Evolutionary conservation across 106 monocot genomes (phyloP), one percentile per base, ranked within the genome.

Genomic region (Narthecium ossifragum): DNA sequence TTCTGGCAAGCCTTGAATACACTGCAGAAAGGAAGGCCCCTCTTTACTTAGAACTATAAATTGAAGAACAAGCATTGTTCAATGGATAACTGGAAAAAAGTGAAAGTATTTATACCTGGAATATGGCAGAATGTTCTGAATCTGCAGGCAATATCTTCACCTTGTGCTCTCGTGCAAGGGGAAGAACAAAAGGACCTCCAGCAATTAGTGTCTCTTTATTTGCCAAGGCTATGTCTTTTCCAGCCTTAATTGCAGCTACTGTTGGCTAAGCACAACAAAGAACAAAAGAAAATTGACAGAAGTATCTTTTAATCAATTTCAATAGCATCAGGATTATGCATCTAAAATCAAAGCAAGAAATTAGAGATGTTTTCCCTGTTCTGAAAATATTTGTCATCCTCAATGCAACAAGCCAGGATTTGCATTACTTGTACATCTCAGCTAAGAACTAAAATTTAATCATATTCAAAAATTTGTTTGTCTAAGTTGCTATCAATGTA

Each of bases 151-250:
- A 85, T 63, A 93, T 89, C 68, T 93, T 93, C 37, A 93, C 85
- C 24, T 89, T 85, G 61, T 93, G 80, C 69, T 89, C 89, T 25
- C 85, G 93, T 31, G 93, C 93, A 75, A 93, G 93, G n/a, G 93
- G 93, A 51, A 93, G 85, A 48, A 93, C 85, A 62, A 93, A 89
- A 20, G 93, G 89, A 37, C 93, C 93, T 75, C 93, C 93, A 41
- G 93, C 93, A 26, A 93, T 93, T 20, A 93, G 85, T 6, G 93
- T 93, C 61, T 93, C 93, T 66, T 93, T 93, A 59, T 93, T 93
- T 50, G 93, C 93, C 21, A 93, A 43, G 28, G 82, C 81, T 69
- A 93, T 93, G 63, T 93, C 80, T 61, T 89, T 93, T 67, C 93
- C 93, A 34, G 93, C 89, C 49, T 93, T 80, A 63, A 93, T 93